A percentile compares a stretch with the other conserved stretches of the same genome.
phyloP scores from a whole-genome alignment of 331 rosid genomes.

The Erythrophleum ivorense region DNA sequence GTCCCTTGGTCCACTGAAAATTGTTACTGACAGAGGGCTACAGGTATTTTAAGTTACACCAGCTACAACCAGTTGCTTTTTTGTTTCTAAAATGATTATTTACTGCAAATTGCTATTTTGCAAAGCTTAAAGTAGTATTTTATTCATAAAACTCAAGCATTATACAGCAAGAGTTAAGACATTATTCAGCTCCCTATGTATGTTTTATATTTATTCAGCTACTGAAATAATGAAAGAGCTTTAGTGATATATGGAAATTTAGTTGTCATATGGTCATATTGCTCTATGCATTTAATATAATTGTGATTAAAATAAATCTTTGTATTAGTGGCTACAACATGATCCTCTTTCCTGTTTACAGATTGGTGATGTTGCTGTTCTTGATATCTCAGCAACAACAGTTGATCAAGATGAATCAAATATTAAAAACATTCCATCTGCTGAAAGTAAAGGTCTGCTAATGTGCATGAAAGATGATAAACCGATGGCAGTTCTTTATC shows the following conservation, averaged over 20 bases:
- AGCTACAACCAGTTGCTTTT: conserved; percentile 20
- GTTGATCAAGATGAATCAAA: conserved; percentile 72
- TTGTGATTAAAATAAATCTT: conserved; percentile 20
- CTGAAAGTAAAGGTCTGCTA: conserved; percentile 85
- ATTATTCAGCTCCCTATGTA: neutral
- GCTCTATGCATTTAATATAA: conserved; percentile 8
- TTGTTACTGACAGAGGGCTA: conserved; percentile 83
- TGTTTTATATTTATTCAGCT: neutral
- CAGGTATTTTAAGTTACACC: conserved; percentile 61
- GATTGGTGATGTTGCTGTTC: conserved; percentile 82
- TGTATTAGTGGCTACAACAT: conserved; percentile 8
- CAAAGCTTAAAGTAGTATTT: conserved; percentile 21
- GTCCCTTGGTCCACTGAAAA: conserved; percentile 70
- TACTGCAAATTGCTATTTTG: neutral
- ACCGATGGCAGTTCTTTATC: neutral
- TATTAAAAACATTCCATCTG: conserved; percentile 78
- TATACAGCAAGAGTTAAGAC: conserved; percentile 18
- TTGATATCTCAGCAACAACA: conserved; percentile 94
- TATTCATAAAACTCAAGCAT: conserved; percentile 29
- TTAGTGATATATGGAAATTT: conserved; percentile 1
- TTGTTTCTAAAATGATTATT: neutral
- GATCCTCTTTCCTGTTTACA: conserved; percentile 44
- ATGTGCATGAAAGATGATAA: conserved; percentile 40
- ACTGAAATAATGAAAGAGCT: conserved; percentile 26
- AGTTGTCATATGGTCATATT: neutral